These are phyloP conservation scores for Populus ilicifolia DNA, from an alignment of 345 rosid species.

Conservation along the genomic window DNA sequence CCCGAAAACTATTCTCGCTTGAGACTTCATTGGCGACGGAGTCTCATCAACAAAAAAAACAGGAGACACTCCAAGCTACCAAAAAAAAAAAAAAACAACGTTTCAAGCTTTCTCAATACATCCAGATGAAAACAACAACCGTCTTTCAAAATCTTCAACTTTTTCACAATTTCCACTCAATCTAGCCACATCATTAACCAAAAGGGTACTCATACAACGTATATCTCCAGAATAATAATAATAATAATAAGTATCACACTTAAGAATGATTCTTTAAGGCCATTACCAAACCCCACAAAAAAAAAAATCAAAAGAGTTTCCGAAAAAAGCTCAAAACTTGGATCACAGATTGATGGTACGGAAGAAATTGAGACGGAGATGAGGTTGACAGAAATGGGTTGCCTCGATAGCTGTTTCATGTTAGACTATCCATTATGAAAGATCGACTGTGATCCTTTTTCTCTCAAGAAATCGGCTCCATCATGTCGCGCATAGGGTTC, in stretches of 20 bases:
- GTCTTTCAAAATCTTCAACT: background rate
- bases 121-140: background rate
- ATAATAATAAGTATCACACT: too few species aligned
- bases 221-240: too few species aligned
- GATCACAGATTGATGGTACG: slow-evolving; percentile 83
- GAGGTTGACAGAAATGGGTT: slow-evolving; percentile 41
- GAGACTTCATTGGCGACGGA: slow-evolving; percentile 78
- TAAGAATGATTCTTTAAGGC: too few species aligned
- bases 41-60: slow-evolving; percentile 85
- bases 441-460: slow-evolving; percentile 80
- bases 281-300: background rate
- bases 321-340: slow-evolving; percentile 41
- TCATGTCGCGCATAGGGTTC: slow-evolving; percentile 55
- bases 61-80: slow-evolving; percentile 87
- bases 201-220: too few species aligned
- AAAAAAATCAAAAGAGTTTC: too few species aligned
- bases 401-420: slow-evolving; percentile 71
- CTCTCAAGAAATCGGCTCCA: slow-evolving; percentile 61
- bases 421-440: slow-evolving; percentile 84
- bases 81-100: background rate
- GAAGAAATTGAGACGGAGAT: slow-evolving; percentile 80
- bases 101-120: background rate
- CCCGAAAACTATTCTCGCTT: slow-evolving; percentile 65
- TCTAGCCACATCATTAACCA: too few species aligned
- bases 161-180: background rate